Conservation (phyloP, 2,329 filamentous ascomycete species). For the Verticillium albo-atrum region DNA sequence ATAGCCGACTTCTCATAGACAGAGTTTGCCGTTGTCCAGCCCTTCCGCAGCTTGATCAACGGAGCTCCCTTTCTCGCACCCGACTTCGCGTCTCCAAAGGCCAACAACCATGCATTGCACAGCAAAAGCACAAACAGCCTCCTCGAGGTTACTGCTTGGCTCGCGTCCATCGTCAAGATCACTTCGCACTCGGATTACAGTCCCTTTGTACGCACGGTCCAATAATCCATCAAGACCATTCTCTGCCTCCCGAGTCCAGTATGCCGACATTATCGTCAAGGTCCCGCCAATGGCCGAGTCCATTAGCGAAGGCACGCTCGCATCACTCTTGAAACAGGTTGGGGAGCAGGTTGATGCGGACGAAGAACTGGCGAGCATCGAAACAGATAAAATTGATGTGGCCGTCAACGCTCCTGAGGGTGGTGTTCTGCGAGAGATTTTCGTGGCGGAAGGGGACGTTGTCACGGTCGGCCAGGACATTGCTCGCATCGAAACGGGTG, state of each 20-base stretch:
- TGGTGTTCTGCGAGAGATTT: conserved; percentile 21
- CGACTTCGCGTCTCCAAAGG: too few relatives aligned
- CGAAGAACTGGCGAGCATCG: conserved; percentile 26
- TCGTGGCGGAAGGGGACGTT: conserved; percentile 24
- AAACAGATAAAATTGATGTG: conserved; percentile 28
- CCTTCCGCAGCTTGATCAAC: too few relatives aligned
- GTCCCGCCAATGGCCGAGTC: conserved; percentile 27
- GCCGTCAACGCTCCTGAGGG: conserved; percentile 21
- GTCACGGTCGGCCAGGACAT: conserved; percentile 25
- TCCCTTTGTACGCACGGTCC: not conserved
- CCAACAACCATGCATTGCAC: too few relatives aligned
- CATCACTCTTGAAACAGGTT: conserved; percentile 20
- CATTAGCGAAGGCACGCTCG: conserved; percentile 23
- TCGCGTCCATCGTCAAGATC: not conserved
- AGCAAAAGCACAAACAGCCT: too few relatives aligned
- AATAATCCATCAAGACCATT: not conserved
- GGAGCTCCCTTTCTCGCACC: too few relatives aligned
- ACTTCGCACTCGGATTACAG: not conserved
- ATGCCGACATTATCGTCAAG: conserved; percentile 14
- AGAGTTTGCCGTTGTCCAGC: too few relatives aligned
- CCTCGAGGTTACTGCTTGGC: not conserved
- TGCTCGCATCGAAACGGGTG: conserved; percentile 22
- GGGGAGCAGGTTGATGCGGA: conserved; percentile 23
- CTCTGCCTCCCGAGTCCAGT: not conserved
- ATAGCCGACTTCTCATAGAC: too few relatives aligned